A percentile compares a stretch with the other conserved stretches of the same genome.
Conservation (phyloP, 306 rosid species). For the Sesbania bispinosa region DNA sequence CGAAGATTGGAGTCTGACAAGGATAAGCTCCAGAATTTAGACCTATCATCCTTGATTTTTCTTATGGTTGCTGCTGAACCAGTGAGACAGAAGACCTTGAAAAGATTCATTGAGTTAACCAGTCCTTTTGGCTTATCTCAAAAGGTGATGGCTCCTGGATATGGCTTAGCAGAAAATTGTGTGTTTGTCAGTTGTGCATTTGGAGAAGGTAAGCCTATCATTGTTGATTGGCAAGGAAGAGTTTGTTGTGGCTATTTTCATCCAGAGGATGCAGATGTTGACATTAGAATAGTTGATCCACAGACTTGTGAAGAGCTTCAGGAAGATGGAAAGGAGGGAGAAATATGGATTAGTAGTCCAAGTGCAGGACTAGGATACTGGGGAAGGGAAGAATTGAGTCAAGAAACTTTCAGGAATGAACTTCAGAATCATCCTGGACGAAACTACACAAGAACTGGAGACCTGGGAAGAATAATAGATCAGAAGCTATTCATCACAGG, state of each 20-base stretch:
- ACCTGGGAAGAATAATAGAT: conserved; percentile 73
- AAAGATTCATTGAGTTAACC: conserved; percentile 71
- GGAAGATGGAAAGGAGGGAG: conserved; percentile 82
- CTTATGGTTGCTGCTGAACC: conserved; percentile 99
- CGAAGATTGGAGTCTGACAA: conserved; percentile 70
- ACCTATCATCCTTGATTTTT: conserved; percentile 74
- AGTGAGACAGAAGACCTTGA: conserved; percentile 73
- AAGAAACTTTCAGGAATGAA: conserved; percentile 61
- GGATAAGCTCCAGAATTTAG: conserved; percentile 38
- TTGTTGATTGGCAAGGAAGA: conserved; percentile 88
- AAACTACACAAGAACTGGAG: conserved; percentile 79
- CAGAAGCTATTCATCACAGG: conserved; percentile 84
- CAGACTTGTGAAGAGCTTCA: conserved; percentile 57
- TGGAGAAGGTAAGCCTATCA: conserved; percentile 66
- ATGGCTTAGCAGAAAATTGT: conserved; percentile 92
- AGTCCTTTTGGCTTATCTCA: conserved; percentile 66
- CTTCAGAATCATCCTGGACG: conserved; percentile 58
- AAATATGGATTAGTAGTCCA: conserved; percentile 95
- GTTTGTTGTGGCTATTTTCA: conserved; percentile 79
- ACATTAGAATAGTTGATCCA: conserved; percentile 71
- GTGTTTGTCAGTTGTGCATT: conserved; percentile 92
- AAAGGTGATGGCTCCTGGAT: conserved; percentile 87
- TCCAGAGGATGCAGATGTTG: conserved; percentile 53
- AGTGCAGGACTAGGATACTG: conserved; percentile 91
- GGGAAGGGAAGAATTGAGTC: conserved; percentile 77